Evolutionary conservation across 108 stramenopile species (phyloP).

Genomic region (Fistulifera pelliculosa): DNA sequence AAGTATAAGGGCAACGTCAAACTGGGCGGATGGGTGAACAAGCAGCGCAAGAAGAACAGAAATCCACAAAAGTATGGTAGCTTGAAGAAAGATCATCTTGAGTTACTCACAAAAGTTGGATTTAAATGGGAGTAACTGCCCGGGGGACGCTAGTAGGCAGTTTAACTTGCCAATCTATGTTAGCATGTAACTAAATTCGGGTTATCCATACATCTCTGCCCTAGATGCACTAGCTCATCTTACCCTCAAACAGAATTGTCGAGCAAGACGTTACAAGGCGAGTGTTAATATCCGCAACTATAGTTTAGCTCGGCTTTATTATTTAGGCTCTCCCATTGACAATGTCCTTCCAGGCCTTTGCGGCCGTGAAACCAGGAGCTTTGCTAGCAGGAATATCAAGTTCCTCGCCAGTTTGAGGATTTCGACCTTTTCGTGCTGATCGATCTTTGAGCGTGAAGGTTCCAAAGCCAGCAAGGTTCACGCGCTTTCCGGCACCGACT

Average conservation of each 20-base stretch:
- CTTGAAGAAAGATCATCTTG: conserved; percentile 4
- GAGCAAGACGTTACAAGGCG: no score
- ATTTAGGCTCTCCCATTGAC: conserved; percentile 32
- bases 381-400: conserved; percentile 70
- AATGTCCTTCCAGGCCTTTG: conserved; percentile 84
- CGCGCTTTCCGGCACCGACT: conserved; percentile 39
- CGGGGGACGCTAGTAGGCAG: no score
- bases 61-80: conserved; percentile 6
- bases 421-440: conserved; percentile 78
- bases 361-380: conserved; percentile 65
- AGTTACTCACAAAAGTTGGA: not conserved
- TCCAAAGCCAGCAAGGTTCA: conserved; percentile 80
- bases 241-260: no score
- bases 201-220: no score
- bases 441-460: conserved; percentile 74
- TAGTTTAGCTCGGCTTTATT: not conserved
- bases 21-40: conserved; percentile 11
- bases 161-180: no score
- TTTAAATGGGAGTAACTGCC: conserved; percentile 1
- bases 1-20: conserved; percentile 7
- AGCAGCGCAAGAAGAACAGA: conserved; percentile 6
- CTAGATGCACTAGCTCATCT: no score
- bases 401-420: conserved; percentile 87
- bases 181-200: no score
- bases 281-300: no score